These are phyloP conservation scores for Eutrema heterophyllum DNA, from an alignment of 345 rosid species.

Conservation along the genomic window DNA sequence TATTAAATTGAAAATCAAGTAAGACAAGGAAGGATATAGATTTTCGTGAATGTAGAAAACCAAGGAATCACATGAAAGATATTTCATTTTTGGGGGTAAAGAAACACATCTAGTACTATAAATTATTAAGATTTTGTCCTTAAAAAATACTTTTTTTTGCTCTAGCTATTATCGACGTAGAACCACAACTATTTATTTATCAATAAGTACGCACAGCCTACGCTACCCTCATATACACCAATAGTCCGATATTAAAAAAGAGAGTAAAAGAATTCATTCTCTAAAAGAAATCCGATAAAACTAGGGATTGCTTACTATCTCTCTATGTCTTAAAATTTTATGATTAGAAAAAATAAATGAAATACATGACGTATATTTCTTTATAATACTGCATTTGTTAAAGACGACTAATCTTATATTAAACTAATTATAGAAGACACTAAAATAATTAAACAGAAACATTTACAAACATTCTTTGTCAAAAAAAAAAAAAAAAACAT, in stretches of 20 bases:
- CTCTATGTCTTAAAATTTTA: neutral
- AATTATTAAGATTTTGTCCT: constrained; percentile 9
- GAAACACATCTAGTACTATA: constrained; percentile 5
- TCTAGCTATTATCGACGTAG: constrained; percentile 2
- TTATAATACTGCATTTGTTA: neutral
- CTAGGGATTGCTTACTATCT: constrained; percentile 22
- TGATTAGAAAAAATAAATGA: neutral
- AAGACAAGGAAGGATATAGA: constrained; percentile 23
- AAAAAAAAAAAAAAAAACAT: too few species aligned
- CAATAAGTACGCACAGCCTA: constrained; percentile 15
- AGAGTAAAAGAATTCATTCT: neutral
- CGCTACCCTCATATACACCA: constrained; percentile 18
- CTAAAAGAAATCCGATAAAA: constrained; percentile 1
- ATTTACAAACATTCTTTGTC: too few species aligned
- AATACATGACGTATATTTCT: neutral
- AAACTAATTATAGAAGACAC: too few species aligned
- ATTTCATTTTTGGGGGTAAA: constrained; percentile 2
- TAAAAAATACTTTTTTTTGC: neutral
- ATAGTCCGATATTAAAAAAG: neutral
- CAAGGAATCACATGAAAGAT: constrained; percentile 34
- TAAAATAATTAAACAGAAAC: too few species aligned
- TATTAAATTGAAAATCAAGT: constrained; percentile 11
- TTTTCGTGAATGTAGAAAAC: constrained; percentile 29
- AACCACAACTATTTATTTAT: neutral
- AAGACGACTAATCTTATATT: neutral